Evolutionary conservation across 495 filamentous ascomycete genomes (phyloP), one percentile per base, ranked within the genome.

Genomic region (Bacidia gigantensis): DNA sequence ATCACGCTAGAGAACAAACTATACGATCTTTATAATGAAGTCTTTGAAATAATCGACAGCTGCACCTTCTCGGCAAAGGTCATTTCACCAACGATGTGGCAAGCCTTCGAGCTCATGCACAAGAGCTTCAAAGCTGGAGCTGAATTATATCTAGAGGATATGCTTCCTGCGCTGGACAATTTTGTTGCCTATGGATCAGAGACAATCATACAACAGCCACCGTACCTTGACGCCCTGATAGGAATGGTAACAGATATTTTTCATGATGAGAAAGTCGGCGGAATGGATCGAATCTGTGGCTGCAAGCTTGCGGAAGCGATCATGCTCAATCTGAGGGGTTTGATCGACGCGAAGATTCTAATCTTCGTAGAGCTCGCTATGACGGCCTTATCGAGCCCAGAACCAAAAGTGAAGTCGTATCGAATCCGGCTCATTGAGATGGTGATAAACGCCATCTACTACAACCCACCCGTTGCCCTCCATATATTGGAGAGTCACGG

Each of bases 11-110:
- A 96, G 69, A 96, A 97, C 71, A 97, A 95, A 69, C 79, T 98
- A 11, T 96, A 92, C 60, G 84, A 98, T 68, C 71, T 98, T 1
- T 97, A 94, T 67, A 97, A 96, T 62, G 92, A 98, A 61, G 79
- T 96, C 11, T 98, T 98, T 61, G 92, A 98, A 67, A 98, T 98
- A 60, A 93, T 98, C 59, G 92, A 98, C 65, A 94, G 87, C 73
- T 98, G 93, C 70, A 98, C 93, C n/a, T 98, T 97, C 63, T 83
- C 92, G 14, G 89, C 92, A 32, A 98, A 97, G 70, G 75, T 77
- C 32, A 95, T 98, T 54, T 95, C 92, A 2, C 81, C 84, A 21
- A 94, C 84, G 26, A 98, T 98, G 92, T 98, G 92, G 92, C 80
- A 88, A 62, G 89, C 93, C 2, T 98, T 98, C 59, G 88, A 89